Conservation (phyloP, 2,329 filamentous ascomycete genomes). For the Verticillium nonalfalfae region DNA sequence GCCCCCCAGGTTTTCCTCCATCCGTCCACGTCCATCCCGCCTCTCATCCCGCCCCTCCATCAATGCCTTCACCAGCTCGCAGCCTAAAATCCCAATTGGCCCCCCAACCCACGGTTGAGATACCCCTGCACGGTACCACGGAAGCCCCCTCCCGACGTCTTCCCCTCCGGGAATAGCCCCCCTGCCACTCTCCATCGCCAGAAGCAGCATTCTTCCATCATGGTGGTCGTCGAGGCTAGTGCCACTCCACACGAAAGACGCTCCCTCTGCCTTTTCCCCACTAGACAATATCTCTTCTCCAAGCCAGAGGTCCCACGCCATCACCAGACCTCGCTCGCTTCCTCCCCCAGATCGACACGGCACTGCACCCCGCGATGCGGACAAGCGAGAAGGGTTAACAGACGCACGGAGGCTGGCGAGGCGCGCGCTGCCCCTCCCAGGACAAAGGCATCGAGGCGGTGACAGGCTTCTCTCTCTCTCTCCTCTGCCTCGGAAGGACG, state of each 20-base stretch:
- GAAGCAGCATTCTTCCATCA: too few relatives aligned
- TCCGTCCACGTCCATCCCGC: background rate
- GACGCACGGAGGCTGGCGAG: background rate
- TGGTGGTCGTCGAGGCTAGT: too few relatives aligned
- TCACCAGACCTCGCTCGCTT: background rate
- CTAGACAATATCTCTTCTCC: too few relatives aligned
- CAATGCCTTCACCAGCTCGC: background rate
- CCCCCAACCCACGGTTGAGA: background rate
- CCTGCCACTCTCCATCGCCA: background rate
- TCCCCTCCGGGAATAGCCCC: background rate
- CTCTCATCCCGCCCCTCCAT: background rate
- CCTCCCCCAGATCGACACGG: background rate
- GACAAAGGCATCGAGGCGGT: too few relatives aligned
- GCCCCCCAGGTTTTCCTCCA: background rate
- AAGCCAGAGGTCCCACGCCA: background rate
- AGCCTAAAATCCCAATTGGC: background rate
- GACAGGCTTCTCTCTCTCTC: too few relatives aligned
- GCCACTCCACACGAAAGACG: too few relatives aligned
- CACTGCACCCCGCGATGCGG: background rate
- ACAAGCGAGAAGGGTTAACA: background rate
- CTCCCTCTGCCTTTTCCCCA: too few relatives aligned
- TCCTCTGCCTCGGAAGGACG: too few relatives aligned
- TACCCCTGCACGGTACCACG: background rate
- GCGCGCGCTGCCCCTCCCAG: too few relatives aligned
- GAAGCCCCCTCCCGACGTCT: background rate